These are phyloP conservation scores for Bretschneidera sinensis DNA, from an alignment of 345 rosid species.

Conservation along the genomic window DNA sequence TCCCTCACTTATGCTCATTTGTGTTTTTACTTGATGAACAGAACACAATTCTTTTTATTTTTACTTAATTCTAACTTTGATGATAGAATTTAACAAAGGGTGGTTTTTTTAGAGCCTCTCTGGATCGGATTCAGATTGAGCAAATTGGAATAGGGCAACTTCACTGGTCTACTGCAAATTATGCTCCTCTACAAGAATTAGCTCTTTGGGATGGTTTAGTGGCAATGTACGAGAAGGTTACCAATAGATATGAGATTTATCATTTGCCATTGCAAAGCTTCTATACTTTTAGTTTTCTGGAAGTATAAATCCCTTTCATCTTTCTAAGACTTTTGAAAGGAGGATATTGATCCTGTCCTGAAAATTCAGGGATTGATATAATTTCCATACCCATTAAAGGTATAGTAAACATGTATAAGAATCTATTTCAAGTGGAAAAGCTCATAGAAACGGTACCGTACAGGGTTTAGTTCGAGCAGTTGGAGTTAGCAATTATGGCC, in stretches of 20 bases:
- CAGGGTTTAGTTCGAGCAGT: conserved; percentile 85
- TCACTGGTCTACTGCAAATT: conserved; percentile 95
- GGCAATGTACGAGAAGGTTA: conserved; percentile 88
- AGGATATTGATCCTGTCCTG: too few species aligned
- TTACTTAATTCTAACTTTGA: not conserved
- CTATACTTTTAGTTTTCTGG: too few species aligned
- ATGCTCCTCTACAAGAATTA: conserved; percentile 72
- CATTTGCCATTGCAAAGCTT: not conserved
- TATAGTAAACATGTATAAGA: not conserved
- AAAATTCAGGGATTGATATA: not conserved
- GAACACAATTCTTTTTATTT: too few species aligned
- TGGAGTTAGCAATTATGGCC: conserved; percentile 95
- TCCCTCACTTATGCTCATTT: conserved; percentile 13
- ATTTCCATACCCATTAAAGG: not conserved
- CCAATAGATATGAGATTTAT: conserved; percentile 11
- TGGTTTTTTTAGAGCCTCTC: conserved; percentile 51
- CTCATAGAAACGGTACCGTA: conserved; percentile 8
- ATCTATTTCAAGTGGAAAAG: conserved; percentile 2
- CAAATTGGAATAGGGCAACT: conserved; percentile 85
- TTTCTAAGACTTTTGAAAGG: too few species aligned
- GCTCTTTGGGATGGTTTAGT: conserved; percentile 90
- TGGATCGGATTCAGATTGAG: conserved; percentile 67
- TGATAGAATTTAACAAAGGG: not conserved
- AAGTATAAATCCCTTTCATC: not conserved
- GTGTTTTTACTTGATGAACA: too few species aligned